Evolutionary conservation across 31 red algal species (phyloP).

Genomic region (Porphyra umbilicalis): DNA sequence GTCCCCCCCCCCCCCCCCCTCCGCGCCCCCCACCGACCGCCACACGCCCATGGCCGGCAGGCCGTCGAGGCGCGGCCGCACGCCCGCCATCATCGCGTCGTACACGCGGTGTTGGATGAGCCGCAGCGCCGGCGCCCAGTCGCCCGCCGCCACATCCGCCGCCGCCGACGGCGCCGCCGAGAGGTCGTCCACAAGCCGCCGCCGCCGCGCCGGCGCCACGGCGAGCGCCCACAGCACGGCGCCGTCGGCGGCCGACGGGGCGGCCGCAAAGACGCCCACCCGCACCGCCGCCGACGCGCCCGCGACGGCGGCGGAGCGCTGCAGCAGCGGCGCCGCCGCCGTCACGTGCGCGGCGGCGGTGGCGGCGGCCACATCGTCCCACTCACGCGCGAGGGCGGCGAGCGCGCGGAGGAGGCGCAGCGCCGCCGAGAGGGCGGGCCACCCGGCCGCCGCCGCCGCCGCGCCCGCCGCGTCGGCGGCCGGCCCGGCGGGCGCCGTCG

Average conservation of each 20-base stretch:
- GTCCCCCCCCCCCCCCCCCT: neutral
- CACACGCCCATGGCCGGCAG: neutral
- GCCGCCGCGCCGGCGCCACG: neutral
- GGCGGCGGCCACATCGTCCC: slow-evolving; percentile 20
- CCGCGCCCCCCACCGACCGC: neutral
- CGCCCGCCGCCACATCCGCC: neutral
- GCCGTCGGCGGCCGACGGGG: neutral
- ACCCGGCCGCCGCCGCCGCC: slow-evolving; percentile 18
- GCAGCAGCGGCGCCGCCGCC: neutral
- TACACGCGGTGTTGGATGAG: neutral
- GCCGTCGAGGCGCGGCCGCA: neutral
- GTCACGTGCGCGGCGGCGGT: neutral
- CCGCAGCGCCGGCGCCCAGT: neutral
- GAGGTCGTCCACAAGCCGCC: neutral
- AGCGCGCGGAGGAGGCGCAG: slow-evolving; percentile 32
- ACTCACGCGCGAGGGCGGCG: slow-evolving; percentile 29
- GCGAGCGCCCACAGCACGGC: neutral
- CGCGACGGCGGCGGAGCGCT: neutral
- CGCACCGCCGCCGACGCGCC: neutral
- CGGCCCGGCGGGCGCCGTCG: too few species aligned
- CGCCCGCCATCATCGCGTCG: neutral
- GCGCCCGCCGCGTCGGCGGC: neutral
- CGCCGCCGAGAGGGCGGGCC: slow-evolving; percentile 24
- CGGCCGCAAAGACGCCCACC: neutral
- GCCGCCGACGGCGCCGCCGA: neutral